These are phyloP conservation scores for Phaseolus lunatus DNA, from an alignment of 306 rosid genomes.

Conservation along the genomic window DNA sequence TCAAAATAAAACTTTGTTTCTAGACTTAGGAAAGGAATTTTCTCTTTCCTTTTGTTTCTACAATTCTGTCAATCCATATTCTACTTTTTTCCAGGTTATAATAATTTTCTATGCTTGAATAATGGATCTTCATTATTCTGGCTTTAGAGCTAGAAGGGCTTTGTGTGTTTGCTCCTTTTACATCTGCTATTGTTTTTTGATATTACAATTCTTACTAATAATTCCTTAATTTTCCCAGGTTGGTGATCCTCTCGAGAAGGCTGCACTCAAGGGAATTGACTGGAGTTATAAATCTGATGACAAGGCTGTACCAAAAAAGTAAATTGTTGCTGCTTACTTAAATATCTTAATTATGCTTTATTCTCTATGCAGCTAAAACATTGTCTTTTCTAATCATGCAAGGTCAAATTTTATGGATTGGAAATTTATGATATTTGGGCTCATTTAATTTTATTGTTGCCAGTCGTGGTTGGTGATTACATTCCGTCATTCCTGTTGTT, in stretches of 20 bases:
- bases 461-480: constrained; percentile 1
- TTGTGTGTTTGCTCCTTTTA: constrained; percentile 22
- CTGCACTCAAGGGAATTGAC: constrained; percentile 95
- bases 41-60: constrained; percentile 15
- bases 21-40: constrained; percentile 7
- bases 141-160: constrained; percentile 29
- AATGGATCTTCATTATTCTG: not conserved
- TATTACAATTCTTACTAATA: constrained; percentile 18
- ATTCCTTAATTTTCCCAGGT: constrained; percentile 64
- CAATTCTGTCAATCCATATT: constrained; percentile 22
- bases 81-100: constrained; percentile 8
- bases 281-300: constrained; percentile 97
- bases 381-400: constrained; percentile 14
- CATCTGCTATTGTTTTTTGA: constrained; percentile 21
- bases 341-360: constrained; percentile 29
- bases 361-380: constrained; percentile 32
- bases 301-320: constrained; percentile 94
- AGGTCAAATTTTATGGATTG: not conserved
- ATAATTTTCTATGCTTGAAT: constrained; percentile 13
- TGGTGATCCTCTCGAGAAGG: constrained; percentile 99
- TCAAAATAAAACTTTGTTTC: not conserved
- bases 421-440: constrained; percentile 3
- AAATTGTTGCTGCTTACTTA: constrained; percentile 36
- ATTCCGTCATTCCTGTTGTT: constrained; percentile 22
- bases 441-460: constrained; percentile 37